Evolutionary conservation across 768 basidiomycete species (phyloP), one percentile per base, ranked within the genome.

Genomic region (Lyophyllum shimeji): DNA sequence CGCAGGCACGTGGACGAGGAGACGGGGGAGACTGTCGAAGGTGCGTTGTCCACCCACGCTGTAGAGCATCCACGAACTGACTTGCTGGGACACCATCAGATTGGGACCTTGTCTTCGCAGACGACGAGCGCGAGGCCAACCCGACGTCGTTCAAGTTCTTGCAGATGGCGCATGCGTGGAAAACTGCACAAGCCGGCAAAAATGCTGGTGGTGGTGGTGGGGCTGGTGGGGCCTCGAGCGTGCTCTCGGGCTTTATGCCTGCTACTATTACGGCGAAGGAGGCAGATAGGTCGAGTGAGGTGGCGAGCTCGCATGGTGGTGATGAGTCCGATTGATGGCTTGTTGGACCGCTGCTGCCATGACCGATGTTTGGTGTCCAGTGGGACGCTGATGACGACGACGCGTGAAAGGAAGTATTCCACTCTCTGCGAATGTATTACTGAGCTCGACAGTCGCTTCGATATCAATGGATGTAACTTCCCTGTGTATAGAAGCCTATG

Each of bases 141-240:
- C 93, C 95, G 0, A 87, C 93, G 0, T 84, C 92, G 0, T 96
- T 95, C 87, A 96, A 95, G 66, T 95, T 98, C 79, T 76, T 98
- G 67, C 89, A 95, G 69, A 93, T 90, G 80, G 96, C 96, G 0
- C 94, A 95, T 67, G 88, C 87, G 0, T 98, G 95, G 95, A 88
- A 87, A 63, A 77, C 73, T 52, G 65, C 82, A 1, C 79, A 83
- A 51, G 75, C 74, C 4, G 77, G 71, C 3, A 76, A 75, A 62
- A 76, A 40, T 20, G 42, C 73, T 52, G 64, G 29, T 47, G 71
- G n/a, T n/a, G n/a, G n/a, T n/a, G n/a, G n/a, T n/a, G n/a, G n/a
- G n/a, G n/a, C 67, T 27, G 69, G 63, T 43, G 72, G 70, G 43
- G 70, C 67, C 9, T 45, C 73, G 5, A 63, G 66, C 25, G 59